These are phyloP conservation scores for Aureobasidium sp. DNA, from an alignment of 2,329 filamentous ascomycete genomes.

Conservation along the genomic window DNA sequence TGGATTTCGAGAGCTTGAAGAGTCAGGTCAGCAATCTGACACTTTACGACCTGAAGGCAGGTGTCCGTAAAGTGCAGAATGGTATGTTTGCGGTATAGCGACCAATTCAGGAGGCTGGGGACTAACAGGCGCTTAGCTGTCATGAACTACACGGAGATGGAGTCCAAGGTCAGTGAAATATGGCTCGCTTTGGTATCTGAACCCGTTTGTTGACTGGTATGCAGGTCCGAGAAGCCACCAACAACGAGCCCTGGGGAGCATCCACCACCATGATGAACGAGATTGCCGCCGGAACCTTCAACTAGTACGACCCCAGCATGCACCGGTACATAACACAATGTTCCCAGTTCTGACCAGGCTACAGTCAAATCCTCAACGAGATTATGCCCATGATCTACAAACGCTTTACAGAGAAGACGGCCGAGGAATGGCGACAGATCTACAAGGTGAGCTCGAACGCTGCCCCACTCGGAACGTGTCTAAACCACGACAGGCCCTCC, in stretches of 20 bases:
- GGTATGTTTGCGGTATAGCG: constrained; percentile 46
- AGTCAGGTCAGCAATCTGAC: constrained; percentile 85
- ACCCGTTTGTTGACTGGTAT: background rate
- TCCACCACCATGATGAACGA: constrained; percentile 86
- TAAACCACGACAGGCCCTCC: constrained; percentile 49
- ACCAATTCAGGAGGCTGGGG: background rate
- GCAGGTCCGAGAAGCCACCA: constrained; percentile 92
- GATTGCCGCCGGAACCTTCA: constrained; percentile 95
- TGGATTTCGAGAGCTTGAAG: constrained; percentile 81
- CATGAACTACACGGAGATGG: constrained; percentile 98
- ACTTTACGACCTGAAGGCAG: constrained; percentile 90
- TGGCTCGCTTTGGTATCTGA: background rate
- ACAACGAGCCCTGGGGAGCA: constrained; percentile 96
- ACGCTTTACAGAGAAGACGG: constrained; percentile 94
- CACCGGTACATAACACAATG: background rate
- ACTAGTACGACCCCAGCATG: constrained; percentile 61
- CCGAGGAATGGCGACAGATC: constrained; percentile 98
- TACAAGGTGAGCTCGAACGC: constrained; percentile 63
- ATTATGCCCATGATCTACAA: constrained; percentile 99
- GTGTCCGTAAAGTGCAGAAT: constrained; percentile 94
- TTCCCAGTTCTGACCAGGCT: constrained; percentile 19
- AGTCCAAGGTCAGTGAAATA: constrained; percentile 49
- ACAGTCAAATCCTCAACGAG: constrained; percentile 89
- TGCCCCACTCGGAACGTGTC: constrained; percentile 17
- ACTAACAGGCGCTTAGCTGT: constrained; percentile 52